These are phyloP conservation scores for Fusarium hainanense DNA, from an alignment of 2,329 filamentous ascomycete genomes.

Conservation along the genomic window DNA sequence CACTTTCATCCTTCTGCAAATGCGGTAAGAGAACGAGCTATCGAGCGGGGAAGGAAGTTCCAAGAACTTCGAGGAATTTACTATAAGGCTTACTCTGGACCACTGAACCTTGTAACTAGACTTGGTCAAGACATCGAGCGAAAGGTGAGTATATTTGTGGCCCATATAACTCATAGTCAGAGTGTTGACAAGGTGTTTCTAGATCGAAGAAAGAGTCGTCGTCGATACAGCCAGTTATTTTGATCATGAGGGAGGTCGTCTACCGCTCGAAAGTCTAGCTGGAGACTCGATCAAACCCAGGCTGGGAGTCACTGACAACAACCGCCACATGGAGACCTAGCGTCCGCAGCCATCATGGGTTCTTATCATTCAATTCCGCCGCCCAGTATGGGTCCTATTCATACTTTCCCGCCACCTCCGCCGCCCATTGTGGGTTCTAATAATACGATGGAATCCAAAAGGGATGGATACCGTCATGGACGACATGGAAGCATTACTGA, in stretches of 20 bases:
- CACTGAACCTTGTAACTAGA: rapidly evolving
- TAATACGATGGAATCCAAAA: not conserved
- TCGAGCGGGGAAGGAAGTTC: not conserved
- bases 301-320: not conserved
- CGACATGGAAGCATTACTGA: not conserved
- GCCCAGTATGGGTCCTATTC: rapidly evolving
- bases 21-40: not conserved
- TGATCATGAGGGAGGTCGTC: not conserved
- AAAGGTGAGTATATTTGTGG: not conserved
- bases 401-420: too few species aligned
- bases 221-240: not conserved
- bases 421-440: rapidly evolving
- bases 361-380: too few species aligned
- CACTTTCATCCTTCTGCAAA: not conserved
- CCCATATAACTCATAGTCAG: rapidly evolving
- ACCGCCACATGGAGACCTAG: not conserved
- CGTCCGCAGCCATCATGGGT: too few species aligned
- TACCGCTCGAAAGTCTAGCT: not conserved
- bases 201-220: not conserved
- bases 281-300: not conserved
- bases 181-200: not conserved
- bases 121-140: not conserved
- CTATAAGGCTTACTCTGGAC: not conserved
- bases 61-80: not conserved
- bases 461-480: not conserved